Evolutionary conservation across 208 protist genomes (phyloP).

Genomic region (Histomonas meleagridis): DNA sequence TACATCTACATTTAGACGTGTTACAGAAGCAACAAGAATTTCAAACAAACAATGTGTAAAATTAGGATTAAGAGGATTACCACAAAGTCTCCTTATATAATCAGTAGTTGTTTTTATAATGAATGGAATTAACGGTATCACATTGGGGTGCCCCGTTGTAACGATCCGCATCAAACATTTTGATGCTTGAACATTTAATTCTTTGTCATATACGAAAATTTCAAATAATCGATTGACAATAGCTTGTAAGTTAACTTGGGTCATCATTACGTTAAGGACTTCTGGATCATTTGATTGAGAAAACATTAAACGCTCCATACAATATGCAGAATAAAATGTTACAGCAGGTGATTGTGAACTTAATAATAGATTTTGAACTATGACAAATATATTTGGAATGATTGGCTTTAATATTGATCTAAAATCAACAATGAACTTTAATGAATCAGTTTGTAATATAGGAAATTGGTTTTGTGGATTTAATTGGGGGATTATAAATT

Average conservation of each 20-base stretch:
- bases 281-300: not conserved
- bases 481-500: not conserved
- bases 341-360: too few relatives aligned
- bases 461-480: not conserved
- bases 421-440: slow-evolving; percentile 20
- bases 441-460: not conserved
- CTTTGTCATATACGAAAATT: not conserved
- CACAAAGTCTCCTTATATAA: not conserved
- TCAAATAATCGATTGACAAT: not conserved
- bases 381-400: not conserved
- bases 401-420: not conserved
- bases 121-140: not conserved
- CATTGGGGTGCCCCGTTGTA: too few relatives aligned
- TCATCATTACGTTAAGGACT: not conserved
- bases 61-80: not conserved
- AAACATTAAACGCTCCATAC: not conserved
- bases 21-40: not conserved
- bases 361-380: not conserved
- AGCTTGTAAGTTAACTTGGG: not conserved
- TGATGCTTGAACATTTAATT: not conserved
- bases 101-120: not conserved
- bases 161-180: not conserved
- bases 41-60: not conserved
- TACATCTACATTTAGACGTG: not conserved
- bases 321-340: not conserved